Evolutionary conservation across 305 asterid genomes (phyloP), one percentile per base, ranked within the genome.

Genomic region (Plantago coronopus): DNA sequence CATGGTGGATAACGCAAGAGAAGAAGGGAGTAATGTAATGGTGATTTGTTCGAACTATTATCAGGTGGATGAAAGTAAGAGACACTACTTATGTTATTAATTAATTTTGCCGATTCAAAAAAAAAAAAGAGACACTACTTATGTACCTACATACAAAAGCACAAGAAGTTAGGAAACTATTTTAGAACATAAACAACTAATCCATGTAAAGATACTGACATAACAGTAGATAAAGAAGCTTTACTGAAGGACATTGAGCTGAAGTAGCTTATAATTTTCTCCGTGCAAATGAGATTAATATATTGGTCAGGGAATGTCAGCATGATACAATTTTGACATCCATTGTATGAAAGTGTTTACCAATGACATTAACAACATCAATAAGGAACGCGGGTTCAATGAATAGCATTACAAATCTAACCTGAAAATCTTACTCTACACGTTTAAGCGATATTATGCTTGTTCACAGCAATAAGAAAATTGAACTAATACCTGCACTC

Each of bases 401-500:
- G 54, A 20, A 54, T 16, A 43, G 64, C n/a, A n/a, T 2, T 5
- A 48, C 14, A 15, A 49, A 1, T 7, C 1, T 54, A 19, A 29
- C 59, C 18, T 49, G 44, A 59, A 53, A 54, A 58, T 40, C 57
- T 18, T 22, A 50, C 5, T 25, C 31, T 23, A 57, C n/a, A 25
- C 17, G 23, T 44, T 38, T 23, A 23, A 47, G n/a, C 7, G 34
- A 27, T 27, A 27, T 27, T 10, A 16, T 49, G 15, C 16, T 40
- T 48, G 13, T 62, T 46, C 54, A 66, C 48, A 17, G 23, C 22
- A 49, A 55, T 20, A 54, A 62, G 48, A 59, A 63, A 66, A 37
- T 20, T 18, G n/a, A 51, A 59, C 21, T 7, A 17, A 38, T 78
- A 93, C 95, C 94, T 74, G 74, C 65, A 56, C 66, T 69, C 62